phyloP scores from a whole-genome alignment of 23 red algal species.

The Gracilaria domingensis region DNA sequence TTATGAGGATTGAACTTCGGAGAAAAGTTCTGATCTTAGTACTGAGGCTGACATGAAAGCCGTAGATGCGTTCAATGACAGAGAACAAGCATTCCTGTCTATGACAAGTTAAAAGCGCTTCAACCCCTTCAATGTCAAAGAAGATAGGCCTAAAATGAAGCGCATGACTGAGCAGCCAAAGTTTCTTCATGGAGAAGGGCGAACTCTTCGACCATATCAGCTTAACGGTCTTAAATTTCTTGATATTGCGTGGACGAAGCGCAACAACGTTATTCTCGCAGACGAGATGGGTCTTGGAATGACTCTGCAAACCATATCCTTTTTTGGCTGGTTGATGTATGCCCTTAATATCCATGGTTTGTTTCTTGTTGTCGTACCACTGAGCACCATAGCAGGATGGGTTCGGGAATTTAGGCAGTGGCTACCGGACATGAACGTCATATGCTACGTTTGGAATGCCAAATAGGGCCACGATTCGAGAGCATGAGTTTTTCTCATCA shows the following conservation, averaged over 20 bases:
- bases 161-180: constrained; percentile 79
- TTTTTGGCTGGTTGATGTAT: constrained; percentile 91
- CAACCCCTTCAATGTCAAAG: constrained; percentile 88
- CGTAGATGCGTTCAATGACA: constrained; percentile 84
- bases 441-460: constrained; percentile 84
- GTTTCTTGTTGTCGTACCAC: constrained; percentile 91
- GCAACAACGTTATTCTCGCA: constrained; percentile 90
- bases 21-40: constrained; percentile 65
- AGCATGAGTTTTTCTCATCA: constrained; percentile 79
- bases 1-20: constrained; percentile 91
- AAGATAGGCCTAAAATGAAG: constrained; percentile 69
- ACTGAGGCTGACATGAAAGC: constrained; percentile 82
- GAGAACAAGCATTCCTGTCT: constrained; percentile 68
- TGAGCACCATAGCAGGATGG: constrained; percentile 91
- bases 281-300: constrained; percentile 98
- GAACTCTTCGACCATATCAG: constrained; percentile 90
- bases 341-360: constrained; percentile 71
- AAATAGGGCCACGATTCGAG: constrained; percentile 73
- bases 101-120: constrained; percentile 50
- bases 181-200: constrained; percentile 85
- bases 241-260: constrained; percentile 83
- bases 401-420: constrained; percentile 89
- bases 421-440: constrained; percentile 94
- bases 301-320: constrained; percentile 91
- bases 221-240: constrained; percentile 90